Conservation (phyloP, 2,329 filamentous ascomycete genomes). For the Trichoderma brevicompactum region DNA sequence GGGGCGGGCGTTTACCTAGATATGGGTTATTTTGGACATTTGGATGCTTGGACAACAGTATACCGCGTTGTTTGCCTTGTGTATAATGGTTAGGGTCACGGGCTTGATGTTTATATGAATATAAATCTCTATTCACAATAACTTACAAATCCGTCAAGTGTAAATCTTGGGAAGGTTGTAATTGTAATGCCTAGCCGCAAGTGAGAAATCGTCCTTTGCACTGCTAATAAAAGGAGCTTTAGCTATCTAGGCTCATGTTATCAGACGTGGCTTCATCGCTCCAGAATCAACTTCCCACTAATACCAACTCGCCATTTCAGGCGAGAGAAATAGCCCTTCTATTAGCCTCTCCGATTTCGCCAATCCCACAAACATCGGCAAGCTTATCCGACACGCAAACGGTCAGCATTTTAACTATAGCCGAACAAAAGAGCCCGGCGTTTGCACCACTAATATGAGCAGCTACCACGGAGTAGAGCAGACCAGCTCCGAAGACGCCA, state of each 20-base stretch:
- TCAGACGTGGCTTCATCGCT: no score
- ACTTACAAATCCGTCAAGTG: neutral
- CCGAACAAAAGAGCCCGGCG: neutral
- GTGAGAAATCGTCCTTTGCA: no score
- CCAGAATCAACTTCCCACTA: no score
- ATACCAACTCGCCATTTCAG: no score
- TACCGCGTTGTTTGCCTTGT: neutral
- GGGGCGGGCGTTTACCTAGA: neutral
- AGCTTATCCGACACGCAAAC: neutral
- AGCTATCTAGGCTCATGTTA: neutral
- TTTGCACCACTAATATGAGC: no score
- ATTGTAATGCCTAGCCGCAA: no score
- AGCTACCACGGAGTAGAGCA: no score
- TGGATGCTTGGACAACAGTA: neutral
- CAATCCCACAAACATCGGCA: neutral
- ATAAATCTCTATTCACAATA: neutral
- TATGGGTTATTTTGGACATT: neutral
- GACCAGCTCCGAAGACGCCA: no score
- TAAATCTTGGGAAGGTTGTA: neutral
- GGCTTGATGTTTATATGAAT: neutral
- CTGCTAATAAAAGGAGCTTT: neutral
- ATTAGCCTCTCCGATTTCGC: slow-evolving; percentile 9
- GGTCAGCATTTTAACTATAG: neutral
- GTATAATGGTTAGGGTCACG: neutral
- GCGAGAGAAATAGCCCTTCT: no score